Base-by-base conservation (phyloP, 176 grass and related monocot genomes). In the Bonia amplexicaulis region DNA sequence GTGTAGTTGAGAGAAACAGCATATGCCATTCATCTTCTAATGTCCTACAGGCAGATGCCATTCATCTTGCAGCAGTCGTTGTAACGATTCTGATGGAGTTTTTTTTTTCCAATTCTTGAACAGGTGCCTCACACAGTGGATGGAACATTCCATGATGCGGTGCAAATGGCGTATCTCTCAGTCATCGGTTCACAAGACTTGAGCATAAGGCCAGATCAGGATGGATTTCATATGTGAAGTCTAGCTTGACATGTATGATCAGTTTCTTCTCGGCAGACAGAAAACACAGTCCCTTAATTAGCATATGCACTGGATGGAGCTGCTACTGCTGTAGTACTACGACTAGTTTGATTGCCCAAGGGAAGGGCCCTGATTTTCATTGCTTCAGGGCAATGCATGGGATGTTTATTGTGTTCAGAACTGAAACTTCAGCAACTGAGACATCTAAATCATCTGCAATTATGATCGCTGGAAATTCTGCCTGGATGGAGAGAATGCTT, bases 141-240 rank as follows among this genome's bases (percentile, higher is more conserved):
- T 7, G 73, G 66, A 73, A 46, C 72, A 53, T 77, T 86, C 64
- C 44, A 82, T 6, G 29, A 20, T 22, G 22, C 5, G 1, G 57
- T 12, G 6, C 65, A 90, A 78, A 77, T 82, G 22, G 55, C 12
- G 4, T 78, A 72, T 49, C 25, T 37, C 2, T 60, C 66, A 3
- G 33, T 33, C 27, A 17, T 69, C 5, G n/a, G 29, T 70, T 39
- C 77, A 33, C 77, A 90, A 11, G 35, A 66, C 40, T 8, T 54
- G 16, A 54, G 71, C 57, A 66, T 78, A 20, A 78, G 58, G 46
- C 20, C 57, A 48, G 54, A 47, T 39, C 78, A 86, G 72, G 73
- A 78, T 8, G 25, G 73, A 15, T 90, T 90, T 82, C 79, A 58
- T 27, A 57, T 82, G 66, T 86, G 73, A 90, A 77, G 5, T 39